These are phyloP conservation scores for Colletotrichum camelliae DNA, from an alignment of 2,329 filamentous ascomycete genomes.

Conservation along the genomic window DNA sequence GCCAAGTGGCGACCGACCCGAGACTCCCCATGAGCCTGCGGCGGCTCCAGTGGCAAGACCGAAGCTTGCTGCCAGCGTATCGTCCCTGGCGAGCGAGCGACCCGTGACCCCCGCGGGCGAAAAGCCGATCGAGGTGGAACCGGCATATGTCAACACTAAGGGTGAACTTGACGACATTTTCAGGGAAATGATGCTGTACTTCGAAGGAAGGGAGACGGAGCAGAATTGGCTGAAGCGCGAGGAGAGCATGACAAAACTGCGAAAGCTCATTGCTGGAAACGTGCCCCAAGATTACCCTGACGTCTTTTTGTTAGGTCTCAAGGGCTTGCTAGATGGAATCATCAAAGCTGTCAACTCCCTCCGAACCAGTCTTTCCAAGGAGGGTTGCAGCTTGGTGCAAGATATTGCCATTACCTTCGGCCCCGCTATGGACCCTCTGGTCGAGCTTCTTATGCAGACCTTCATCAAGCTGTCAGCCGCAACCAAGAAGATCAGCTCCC, in stretches of 20 bases:
- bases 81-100: slow-evolving; percentile 54
- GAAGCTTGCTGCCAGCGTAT: slow-evolving; percentile 56
- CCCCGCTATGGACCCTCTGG: slow-evolving; percentile 82
- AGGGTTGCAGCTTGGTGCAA: slow-evolving; percentile 83
- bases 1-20: slow-evolving; percentile 49
- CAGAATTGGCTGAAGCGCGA: slow-evolving; percentile 91
- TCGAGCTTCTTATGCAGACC: slow-evolving; percentile 87
- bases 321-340: slow-evolving; percentile 82
- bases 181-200: slow-evolving; percentile 78
- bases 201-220: slow-evolving; percentile 89
- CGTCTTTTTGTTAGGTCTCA: slow-evolving; percentile 73
- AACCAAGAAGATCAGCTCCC: slow-evolving; percentile 91
- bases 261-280: slow-evolving; percentile 83
- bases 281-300: slow-evolving; percentile 77
- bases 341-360: slow-evolving; percentile 85
- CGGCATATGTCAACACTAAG: slow-evolving; percentile 81
- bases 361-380: slow-evolving; percentile 87
- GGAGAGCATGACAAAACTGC: slow-evolving; percentile 77
- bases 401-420: slow-evolving; percentile 81
- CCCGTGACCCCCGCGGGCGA: slow-evolving; percentile 69
- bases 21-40: slow-evolving; percentile 44
- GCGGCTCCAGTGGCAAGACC: slow-evolving; percentile 45
- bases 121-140: slow-evolving; percentile 75
- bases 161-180: slow-evolving; percentile 90
- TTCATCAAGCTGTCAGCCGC: slow-evolving; percentile 88